phyloP scores from a whole-genome alignment of 1,139 yeast species.

The Saccharomyces hybrid region DNA sequence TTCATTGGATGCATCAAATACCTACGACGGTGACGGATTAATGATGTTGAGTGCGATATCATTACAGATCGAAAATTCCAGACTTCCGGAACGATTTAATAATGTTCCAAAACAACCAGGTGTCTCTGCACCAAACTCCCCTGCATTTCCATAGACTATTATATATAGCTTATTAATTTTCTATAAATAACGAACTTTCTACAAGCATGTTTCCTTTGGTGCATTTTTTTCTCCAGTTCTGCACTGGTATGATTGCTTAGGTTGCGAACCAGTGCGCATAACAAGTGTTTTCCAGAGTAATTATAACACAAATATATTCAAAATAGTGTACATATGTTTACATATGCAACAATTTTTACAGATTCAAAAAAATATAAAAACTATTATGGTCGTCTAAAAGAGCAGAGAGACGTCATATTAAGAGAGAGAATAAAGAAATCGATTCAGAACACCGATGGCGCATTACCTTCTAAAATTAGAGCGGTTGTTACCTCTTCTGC shows the following conservation, averaged over 20 bases:
- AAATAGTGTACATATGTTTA: neutral
- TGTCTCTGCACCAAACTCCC: too few species aligned
- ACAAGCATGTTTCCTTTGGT: neutral
- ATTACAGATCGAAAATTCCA: conserved; percentile 12
- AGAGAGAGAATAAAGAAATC: neutral
- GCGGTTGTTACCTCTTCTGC: conserved; percentile 2
- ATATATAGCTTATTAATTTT: neutral
- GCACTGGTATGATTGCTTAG: neutral
- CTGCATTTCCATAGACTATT: neutral
- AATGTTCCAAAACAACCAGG: neutral
- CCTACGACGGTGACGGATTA: conserved; percentile 16
- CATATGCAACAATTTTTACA: neutral
- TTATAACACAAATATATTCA: neutral
- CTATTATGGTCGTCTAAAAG: neutral
- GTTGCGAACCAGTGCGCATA: neutral
- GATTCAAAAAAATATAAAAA: too few species aligned
- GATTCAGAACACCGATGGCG: too few species aligned
- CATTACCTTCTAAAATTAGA: neutral
- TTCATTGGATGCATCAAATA: conserved; percentile 1
- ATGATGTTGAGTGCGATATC: conserved; percentile 23
- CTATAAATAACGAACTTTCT: neutral
- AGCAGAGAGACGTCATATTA: too few species aligned
- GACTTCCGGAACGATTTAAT: neutral
- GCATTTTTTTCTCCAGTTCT: too few species aligned
- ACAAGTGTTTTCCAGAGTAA: neutral